phyloP scores from a whole-genome alignment of 164 flowering plant species.

The Paratinospora sagittata region DNA sequence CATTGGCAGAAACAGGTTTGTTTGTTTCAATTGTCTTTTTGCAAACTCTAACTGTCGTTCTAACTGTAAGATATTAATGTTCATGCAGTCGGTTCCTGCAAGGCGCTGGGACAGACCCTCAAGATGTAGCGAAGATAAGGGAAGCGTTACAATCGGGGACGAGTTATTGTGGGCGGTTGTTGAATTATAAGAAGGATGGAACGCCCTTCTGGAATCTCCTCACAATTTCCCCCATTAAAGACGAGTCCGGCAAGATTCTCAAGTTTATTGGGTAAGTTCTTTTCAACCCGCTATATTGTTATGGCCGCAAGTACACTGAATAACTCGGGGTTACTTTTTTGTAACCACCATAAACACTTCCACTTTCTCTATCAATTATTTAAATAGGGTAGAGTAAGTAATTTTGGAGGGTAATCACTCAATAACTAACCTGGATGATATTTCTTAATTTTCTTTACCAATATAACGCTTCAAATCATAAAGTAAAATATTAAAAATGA shows the following conservation, averaged over 20 bases:
- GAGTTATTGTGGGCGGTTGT: constrained; percentile 77
- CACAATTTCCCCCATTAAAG: constrained; percentile 95
- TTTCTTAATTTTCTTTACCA: no score
- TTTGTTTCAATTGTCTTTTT: not conserved
- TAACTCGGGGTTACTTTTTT: no score
- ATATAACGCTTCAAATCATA: no score
- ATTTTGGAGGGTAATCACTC: no score
- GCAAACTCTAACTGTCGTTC: not conserved
- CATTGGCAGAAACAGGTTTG: constrained; percentile 86
- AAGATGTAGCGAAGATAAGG: constrained; percentile 69
- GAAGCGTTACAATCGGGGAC: constrained; percentile 54
- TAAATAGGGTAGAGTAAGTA: no score
- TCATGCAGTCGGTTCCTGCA: constrained; percentile 81
- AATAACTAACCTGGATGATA: no score
- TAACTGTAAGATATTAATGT: constrained; percentile 8
- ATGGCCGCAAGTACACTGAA: no score
- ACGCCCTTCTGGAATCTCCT: constrained; percentile 95
- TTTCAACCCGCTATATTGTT: not conserved
- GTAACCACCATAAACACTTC: no score
- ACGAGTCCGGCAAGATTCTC: constrained; percentile 72
- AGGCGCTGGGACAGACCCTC: constrained; percentile 78
- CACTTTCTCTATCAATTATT: no score
- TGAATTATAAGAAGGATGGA: constrained; percentile 97
- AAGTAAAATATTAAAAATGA: no score
- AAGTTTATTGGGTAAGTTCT: constrained; percentile 88